Evolutionary conservation across 495 filamentous ascomycete genomes (phyloP).

Genomic region (Pseudoneurospora amorphoporcata): DNA sequence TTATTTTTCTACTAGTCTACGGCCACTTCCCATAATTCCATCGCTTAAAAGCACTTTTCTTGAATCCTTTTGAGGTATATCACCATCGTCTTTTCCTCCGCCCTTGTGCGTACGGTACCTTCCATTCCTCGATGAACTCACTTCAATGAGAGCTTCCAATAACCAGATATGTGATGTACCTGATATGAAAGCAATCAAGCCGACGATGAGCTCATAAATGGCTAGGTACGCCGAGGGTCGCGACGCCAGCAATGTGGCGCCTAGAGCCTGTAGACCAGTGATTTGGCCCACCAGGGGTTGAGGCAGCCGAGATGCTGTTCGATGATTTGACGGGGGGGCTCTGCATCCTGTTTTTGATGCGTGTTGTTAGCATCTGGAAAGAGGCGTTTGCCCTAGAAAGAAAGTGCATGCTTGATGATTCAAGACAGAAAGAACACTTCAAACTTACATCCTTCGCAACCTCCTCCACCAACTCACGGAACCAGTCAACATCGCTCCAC

Average conservation of each 20-base stretch:
- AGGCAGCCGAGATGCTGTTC: background rate
- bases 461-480: background rate
- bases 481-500: background rate
- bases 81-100: background rate
- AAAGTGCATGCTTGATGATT: no score
- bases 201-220: no score
- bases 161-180: background rate
- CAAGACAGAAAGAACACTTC: background rate
- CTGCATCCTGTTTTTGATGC: background rate
- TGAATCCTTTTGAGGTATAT: background rate
- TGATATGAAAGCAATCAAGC: background rate
- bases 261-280: background rate
- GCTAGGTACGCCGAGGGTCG: no score
- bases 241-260: background rate
- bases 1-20: background rate
- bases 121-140: background rate
- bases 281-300: background rate
- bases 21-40: background rate
- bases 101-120: fast-evolving
- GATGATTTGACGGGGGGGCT: background rate
- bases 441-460: background rate
- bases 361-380: no score
- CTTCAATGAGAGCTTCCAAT: background rate
- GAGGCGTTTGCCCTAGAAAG: no score
- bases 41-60: background rate